Evolutionary conservation across 2,329 filamentous ascomycete species (phyloP).

Genomic region (Bipolaris victoriae): DNA sequence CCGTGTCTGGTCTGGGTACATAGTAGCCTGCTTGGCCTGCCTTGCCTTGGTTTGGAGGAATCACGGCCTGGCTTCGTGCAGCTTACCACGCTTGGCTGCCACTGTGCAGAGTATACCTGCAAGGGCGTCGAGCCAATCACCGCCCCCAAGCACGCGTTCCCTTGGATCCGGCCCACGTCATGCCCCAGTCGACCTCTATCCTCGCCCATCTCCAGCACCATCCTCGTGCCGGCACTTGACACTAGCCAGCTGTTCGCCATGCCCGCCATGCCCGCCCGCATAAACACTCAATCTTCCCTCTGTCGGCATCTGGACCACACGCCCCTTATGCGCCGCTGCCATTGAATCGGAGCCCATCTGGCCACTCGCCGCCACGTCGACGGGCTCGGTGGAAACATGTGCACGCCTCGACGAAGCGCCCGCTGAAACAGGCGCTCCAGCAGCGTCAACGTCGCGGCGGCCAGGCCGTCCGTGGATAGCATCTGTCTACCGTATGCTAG

Average conservation of each 20-base stretch:
- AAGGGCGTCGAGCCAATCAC: conserved; percentile 32
- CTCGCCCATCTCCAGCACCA: conserved; percentile 18
- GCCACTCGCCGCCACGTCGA: neutral
- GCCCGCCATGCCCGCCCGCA: conserved; percentile 10
- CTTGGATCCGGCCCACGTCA: conserved; percentile 27
- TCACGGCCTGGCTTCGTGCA: conserved; percentile 5
- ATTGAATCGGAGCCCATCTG: neutral
- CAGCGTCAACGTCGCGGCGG: conserved; percentile 12
- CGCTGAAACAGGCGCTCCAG: conserved; percentile 21
- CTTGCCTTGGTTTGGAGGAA: neutral
- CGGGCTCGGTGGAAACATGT: neutral
- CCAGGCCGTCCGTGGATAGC: conserved; percentile 11
- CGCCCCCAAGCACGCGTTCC: conserved; percentile 23
- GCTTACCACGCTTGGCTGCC: conserved; percentile 20
- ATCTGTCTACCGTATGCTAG: conserved; percentile 3
- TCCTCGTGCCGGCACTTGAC: conserved; percentile 21
- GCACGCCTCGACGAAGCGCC: conserved; percentile 12
- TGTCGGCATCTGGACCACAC: neutral
- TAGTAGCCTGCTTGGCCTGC: neutral
- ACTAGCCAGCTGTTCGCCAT: conserved; percentile 31
- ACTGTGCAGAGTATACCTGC: conserved; percentile 14
- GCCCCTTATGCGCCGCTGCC: neutral
- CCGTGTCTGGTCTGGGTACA: too few species aligned
- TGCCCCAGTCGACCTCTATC: conserved; percentile 2
- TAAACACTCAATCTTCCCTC: conserved; percentile 9